These are phyloP conservation scores for Amanita thiersii DNA, from an alignment of 768 basidiomycete species.

Conservation along the genomic window DNA sequence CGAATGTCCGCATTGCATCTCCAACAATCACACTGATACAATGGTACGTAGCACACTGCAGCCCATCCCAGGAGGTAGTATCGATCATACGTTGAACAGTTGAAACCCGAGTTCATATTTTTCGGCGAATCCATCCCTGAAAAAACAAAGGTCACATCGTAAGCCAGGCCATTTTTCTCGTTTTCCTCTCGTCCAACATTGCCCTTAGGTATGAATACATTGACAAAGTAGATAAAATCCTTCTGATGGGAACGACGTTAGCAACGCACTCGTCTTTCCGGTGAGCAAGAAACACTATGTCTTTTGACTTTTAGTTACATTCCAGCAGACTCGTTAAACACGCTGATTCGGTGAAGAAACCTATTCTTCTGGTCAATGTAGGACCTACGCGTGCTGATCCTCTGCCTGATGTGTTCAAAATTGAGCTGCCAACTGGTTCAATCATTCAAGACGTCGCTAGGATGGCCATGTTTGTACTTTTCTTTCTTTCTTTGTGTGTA, in stretches of 20 bases:
- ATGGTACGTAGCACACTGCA: constrained; percentile 35
- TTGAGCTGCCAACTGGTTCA: constrained; percentile 68
- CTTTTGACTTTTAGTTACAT: neutral
- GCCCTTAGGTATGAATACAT: constrained; percentile 46
- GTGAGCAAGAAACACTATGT: constrained; percentile 25
- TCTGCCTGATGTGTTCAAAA: constrained; percentile 60
- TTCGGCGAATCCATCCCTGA: constrained; percentile 84
- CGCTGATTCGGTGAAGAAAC: constrained; percentile 68
- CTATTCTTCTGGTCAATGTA: constrained; percentile 75
- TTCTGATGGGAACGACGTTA: constrained; percentile 84
- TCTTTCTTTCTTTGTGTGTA: constrained; percentile 7
- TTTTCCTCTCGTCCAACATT: neutral
- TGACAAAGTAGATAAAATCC: constrained; percentile 53
- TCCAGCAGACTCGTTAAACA: constrained; percentile 62
- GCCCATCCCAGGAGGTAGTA: neutral
- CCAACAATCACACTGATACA: constrained; percentile 46
- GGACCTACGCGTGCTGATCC: constrained; percentile 85
- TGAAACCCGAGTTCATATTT: constrained; percentile 79
- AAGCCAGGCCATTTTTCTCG: constrained; percentile 17
- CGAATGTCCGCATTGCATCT: constrained; percentile 60
- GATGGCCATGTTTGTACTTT: constrained; percentile 46
- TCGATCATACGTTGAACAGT: constrained; percentile 27
- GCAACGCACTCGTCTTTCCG: constrained; percentile 92
- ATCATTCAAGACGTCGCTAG: constrained; percentile 62
- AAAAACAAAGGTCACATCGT: constrained; percentile 66